Evolutionary conservation across 2,329 filamentous ascomycete species (phyloP).

Genomic region (Fonsecaea monophora): DNA sequence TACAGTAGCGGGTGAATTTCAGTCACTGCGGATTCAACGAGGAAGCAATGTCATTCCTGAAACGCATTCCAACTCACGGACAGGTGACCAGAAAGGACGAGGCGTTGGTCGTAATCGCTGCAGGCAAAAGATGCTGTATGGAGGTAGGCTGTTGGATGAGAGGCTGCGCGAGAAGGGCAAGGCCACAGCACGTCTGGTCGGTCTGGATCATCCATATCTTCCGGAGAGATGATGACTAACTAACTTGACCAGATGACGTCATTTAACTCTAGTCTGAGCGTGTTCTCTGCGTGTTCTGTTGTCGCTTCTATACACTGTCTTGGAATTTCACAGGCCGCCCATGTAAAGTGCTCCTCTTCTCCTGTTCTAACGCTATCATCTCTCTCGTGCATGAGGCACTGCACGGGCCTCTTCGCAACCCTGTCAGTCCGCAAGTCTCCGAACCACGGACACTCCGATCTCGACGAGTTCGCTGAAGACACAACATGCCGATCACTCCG

Average conservation of each 20-base stretch:
- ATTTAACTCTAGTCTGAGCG: background rate
- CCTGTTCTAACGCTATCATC: background rate
- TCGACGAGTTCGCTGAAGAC: background rate
- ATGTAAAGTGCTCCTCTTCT: background rate
- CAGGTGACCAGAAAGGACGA: background rate
- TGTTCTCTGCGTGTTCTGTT: background rate
- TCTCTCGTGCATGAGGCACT: background rate
- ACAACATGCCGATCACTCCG: conserved; percentile 50
- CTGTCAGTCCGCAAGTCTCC: background rate
- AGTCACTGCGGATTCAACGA: background rate
- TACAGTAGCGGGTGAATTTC: background rate
- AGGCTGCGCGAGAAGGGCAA: background rate
- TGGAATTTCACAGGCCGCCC: background rate
- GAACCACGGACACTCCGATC: background rate
- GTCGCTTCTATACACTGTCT: background rate
- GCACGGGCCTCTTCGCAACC: background rate
- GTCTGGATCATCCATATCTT: conserved; percentile 4
- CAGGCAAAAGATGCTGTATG: background rate
- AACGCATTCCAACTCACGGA: background rate
- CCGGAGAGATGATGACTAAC: background rate
- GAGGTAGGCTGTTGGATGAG: background rate
- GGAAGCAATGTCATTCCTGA: background rate
- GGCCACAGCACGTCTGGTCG: background rate
- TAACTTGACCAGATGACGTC: background rate
- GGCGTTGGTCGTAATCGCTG: background rate